Base-by-base conservation (phyloP, 2,329 filamentous ascomycete species). In the Talaromyces sp. region DNA sequence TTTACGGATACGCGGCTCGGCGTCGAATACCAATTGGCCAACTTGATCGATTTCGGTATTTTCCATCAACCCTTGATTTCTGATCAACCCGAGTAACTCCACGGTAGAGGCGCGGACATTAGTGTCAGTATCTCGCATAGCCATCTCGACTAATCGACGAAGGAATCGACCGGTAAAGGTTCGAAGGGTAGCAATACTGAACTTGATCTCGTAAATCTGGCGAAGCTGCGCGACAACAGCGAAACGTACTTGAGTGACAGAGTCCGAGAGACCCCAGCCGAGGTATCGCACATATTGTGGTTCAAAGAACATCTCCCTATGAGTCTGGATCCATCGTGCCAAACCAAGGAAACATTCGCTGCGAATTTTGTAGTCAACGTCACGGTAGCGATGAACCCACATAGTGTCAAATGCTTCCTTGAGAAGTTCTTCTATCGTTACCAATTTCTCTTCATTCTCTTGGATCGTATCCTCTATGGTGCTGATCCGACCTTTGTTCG, bases 81-180 rank as follows among this genome's bases (percentile, higher is more conserved):
- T 89, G 64, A 99, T 85, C 27, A 89, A 84, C 69, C 96, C 91
- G 19, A 97, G 87, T 47, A 97, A 85, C 62, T 91, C 87, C 58
- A 99, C 90, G 8, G 92, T 90, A 6, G 88, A 85, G 7, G 92
- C 90, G 40, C 95, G 89, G 34, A 98, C 92, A 61, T 85, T 85
- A 15, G 90, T 82, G 70, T 99, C 95, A 0, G 90, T 86, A 76
- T 99, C 95, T 67, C 88, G 87, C 6, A 90, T 92, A 0, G 93
- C 93, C 82, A 99, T 97, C 79, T 99, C 95, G 29, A 98, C 90
- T 45, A 99, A 83, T 31, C 95, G 88, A 5, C 89, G 84, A 58
- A 93, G 86, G 77, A 98, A 99, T 58, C 93, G 86, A 76, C 98
- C 95, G 40, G 96, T 97, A 72, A 98, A 99, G 67, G 93, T 91